Base-by-base conservation (phyloP, 805 yeast genomes). In the Wickerhamiella musiphila region DNA sequence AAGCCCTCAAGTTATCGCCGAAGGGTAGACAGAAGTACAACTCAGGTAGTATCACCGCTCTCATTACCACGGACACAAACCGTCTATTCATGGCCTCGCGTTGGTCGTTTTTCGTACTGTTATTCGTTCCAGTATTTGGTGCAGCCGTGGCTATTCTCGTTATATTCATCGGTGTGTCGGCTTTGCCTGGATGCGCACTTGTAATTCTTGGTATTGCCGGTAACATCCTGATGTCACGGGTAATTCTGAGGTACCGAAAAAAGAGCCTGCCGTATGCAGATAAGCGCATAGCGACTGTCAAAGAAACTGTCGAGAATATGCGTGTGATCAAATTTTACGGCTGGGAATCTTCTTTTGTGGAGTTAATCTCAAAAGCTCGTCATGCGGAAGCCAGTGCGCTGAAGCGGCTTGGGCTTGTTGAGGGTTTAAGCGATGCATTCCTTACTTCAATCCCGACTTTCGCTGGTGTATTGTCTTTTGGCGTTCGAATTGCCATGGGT, bases 301-400 rank as follows among this genome's bases (percentile, higher is more conserved):
- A 78, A 42, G 96, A 84, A 52, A 68, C 82, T 18, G 60, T 84
- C 41, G 71, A 67, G 47, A 71, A 77, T 41, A 68, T 84, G 64
- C 79, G 78, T 47, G 66, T 76, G 50, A 78, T 84, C 52, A 84
- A 84, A 57, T 78, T 67, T 51, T 84, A 83, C 51, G 78, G 92
- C 1, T 84, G 94, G 94, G 95, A 84, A 54, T 62, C 61, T 20
- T 83, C 94, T 1, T 84, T 81, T 49, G 62, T 63, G 33, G 51
- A 62, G 7, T 57, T 64, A 32, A 65, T 84, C 22, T 47, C 68
- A 11, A 62, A 59, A 9, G 60, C 68, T 18, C 67, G 95, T 49
- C 45, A 48, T 0, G 47, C 57, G 14, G 95, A 83, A 54, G 72
- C 78, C 66, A 43, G 46, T 4, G 58, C 61, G 31, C 65, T 84